These are phyloP conservation scores for Voacanga thouarsii DNA, from an alignment of 257 asterid genomes.

Conservation along the genomic window DNA sequence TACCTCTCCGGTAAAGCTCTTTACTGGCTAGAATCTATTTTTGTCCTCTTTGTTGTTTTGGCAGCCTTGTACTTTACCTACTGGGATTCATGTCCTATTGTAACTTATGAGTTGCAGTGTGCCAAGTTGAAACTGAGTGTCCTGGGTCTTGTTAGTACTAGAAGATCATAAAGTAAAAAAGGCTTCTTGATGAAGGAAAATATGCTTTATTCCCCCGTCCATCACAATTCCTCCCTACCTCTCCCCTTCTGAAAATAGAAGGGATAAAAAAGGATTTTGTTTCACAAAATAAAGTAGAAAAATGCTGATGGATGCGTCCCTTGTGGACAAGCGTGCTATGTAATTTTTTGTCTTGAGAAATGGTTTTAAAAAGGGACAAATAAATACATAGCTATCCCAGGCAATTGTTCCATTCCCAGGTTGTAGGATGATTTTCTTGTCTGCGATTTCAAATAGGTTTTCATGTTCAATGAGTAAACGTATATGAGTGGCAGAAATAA, in stretches of 20 bases:
- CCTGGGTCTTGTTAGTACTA: not conserved
- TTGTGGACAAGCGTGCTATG: not conserved
- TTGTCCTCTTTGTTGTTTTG: not conserved
- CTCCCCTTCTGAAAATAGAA: not conserved
- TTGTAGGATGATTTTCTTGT: not conserved
- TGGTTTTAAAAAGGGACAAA: not conserved
- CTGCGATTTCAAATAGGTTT: not conserved
- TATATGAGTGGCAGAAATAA: not conserved
- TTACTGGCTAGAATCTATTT: not conserved
- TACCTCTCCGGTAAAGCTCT: slow-evolving; percentile 55
- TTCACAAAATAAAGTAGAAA: not conserved
- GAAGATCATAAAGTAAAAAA: not conserved
- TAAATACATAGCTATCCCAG: not conserved
- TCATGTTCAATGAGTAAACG: not conserved
- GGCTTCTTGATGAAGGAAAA: not conserved
- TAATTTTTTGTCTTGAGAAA: not conserved
- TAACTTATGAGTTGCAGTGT: not conserved
- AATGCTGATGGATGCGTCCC: not conserved
- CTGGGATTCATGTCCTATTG: not conserved
- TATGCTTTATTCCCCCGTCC: not conserved
- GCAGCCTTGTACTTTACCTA: not conserved
- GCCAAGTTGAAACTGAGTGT: not conserved
- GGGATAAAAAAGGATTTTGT: too few relatives aligned
- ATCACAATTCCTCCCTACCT: not conserved
- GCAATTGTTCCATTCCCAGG: not conserved